Conservation (phyloP, 495 filamentous ascomycete genomes). For the Talaromyces nanjingensis region DNA sequence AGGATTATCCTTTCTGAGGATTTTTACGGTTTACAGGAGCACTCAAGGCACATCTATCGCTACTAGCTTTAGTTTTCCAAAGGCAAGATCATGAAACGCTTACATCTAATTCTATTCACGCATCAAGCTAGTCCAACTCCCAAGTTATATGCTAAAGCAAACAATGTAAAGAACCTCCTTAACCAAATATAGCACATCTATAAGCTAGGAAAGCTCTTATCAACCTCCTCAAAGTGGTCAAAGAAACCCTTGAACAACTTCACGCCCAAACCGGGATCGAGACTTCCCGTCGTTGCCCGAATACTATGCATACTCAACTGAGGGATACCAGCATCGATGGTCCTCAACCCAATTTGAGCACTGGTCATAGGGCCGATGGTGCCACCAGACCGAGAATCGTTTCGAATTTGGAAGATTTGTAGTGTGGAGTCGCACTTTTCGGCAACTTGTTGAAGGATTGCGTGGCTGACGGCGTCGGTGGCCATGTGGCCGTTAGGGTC, state of each 20-base stretch:
- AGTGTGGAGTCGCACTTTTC: slow-evolving; percentile 59
- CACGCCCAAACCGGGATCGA: slow-evolving; percentile 85
- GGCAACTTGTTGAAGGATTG: slow-evolving; percentile 67
- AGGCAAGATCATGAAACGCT: not conserved
- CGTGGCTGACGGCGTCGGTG: slow-evolving; percentile 73
- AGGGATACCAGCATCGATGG: slow-evolving; percentile 84
- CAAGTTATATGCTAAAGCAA: not conserved
- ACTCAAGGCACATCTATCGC: not conserved
- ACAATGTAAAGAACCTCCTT: not conserved
- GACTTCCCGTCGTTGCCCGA: slow-evolving; percentile 76
- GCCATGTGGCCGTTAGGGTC: slow-evolving; percentile 93
- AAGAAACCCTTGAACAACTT: slow-evolving; percentile 87
- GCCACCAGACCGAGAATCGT: slow-evolving; percentile 79
- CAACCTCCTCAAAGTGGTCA: slow-evolving; percentile 80
- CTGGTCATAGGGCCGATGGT: slow-evolving; percentile 94
- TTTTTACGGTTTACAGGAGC: too few relatives aligned
- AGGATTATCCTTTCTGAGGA: not conserved
- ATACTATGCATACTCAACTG: slow-evolving; percentile 95
- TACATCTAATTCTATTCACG: not conserved
- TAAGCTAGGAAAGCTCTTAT: slow-evolving; percentile 66
- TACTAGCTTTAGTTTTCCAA: not conserved
- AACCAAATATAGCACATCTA: slow-evolving; percentile 11
- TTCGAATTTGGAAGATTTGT: slow-evolving; percentile 92
- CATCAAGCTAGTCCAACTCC: not conserved
- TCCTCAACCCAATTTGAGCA: slow-evolving; percentile 69